Conservation (phyloP, 2,329 filamentous ascomycete species). For the Harringtonia aguacate region DNA sequence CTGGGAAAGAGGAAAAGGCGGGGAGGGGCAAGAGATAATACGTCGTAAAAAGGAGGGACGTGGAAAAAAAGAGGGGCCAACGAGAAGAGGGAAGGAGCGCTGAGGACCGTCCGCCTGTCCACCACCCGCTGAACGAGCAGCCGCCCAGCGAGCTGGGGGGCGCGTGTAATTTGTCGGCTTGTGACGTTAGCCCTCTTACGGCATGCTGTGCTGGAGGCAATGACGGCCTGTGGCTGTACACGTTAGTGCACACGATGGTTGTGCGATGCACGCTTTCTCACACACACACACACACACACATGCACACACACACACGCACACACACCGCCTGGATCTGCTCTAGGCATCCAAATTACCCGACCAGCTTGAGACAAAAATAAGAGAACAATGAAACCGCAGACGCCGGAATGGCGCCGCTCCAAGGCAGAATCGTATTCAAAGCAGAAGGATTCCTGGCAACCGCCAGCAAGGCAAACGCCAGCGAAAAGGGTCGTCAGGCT, state of each 20-base stretch:
- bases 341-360: not conserved
- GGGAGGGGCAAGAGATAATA: slow-evolving; percentile 5
- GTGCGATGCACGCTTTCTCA: not conserved
- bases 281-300: not conserved
- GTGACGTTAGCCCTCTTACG: no score
- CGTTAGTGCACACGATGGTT: not conserved
- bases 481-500: not conserved
- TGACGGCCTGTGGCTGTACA: no score
- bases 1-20: slow-evolving; percentile 2
- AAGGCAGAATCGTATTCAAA: not conserved
- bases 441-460: not conserved
- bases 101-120: no score
- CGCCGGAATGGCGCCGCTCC: slow-evolving; percentile 3
- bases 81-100: no score
- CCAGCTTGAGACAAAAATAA: no score
- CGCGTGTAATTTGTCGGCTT: no score
- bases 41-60: not conserved
- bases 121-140: no score
- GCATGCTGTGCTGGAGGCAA: no score
- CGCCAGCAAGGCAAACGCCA: not conserved
- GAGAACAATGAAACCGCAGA: slow-evolving; percentile 4
- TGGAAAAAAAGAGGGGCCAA: not conserved
- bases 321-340: not conserved
- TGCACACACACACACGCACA: no score
- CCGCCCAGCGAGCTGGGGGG: no score